A percentile compares a stretch with the other conserved stretches of the same genome.
Evolutionary conservation across 164 flowering plant species (phyloP).

Genomic region (Tinospora cordifolia): DNA sequence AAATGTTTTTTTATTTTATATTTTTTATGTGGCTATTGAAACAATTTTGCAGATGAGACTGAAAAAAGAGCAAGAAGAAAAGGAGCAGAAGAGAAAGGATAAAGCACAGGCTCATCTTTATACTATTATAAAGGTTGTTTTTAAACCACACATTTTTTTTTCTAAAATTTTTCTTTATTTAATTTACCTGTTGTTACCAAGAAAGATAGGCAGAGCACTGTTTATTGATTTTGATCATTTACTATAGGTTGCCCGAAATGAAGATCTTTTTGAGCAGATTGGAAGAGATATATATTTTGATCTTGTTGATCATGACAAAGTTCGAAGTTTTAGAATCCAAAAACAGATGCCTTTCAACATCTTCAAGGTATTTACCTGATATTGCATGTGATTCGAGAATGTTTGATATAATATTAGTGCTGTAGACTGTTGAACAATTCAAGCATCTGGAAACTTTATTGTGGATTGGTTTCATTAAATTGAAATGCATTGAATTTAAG

Average conservation of each 20-base stretch:
- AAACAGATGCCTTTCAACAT: conserved; percentile 51
- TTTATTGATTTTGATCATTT: conserved; percentile 2
- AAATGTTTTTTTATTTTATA: no score
- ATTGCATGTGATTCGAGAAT: no score
- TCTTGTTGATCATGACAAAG: conserved; percentile 87
- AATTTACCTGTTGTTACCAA: no score
- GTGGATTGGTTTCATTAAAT: no score
- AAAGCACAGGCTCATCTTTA: conserved; percentile 82
- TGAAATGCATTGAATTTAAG: no score
- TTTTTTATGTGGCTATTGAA: not conserved
- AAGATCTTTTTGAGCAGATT: conserved; percentile 67
- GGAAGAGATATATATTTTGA: conserved; percentile 77
- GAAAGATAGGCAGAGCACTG: no score
- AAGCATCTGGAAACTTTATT: no score
- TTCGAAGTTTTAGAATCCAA: conserved; percentile 67
- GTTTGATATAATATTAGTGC: no score
- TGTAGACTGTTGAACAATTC: no score
- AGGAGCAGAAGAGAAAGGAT: conserved; percentile 77
- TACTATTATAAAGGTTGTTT: conserved; percentile 70
- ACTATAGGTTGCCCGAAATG: conserved; percentile 66
- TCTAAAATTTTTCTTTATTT: no score
- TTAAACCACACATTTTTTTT: not conserved
- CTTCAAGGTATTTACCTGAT: conserved; percentile 79
- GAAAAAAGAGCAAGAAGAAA: conserved; percentile 91
- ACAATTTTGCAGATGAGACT: conserved; percentile 50